These are phyloP conservation scores for Aspergillus transmontanensis DNA, from an alignment of 2,329 filamentous ascomycete genomes.

Conservation along the genomic window DNA sequence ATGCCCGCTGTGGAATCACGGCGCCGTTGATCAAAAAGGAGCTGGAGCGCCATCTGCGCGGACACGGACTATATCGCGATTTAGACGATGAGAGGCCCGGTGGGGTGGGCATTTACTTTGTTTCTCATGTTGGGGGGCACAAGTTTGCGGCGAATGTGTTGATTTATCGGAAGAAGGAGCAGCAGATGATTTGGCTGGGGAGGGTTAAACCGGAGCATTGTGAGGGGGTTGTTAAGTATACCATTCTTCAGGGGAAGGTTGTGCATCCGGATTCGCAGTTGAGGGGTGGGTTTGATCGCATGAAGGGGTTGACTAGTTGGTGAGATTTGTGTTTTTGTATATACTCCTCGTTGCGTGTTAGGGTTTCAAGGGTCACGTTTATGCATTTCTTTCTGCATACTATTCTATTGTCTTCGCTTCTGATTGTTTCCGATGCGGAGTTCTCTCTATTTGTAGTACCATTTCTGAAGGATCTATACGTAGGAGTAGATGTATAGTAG, in stretches of 20 bases:
- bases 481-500: not conserved
- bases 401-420: too few relatives aligned
- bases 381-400: not conserved
- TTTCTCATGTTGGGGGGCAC: conserved; percentile 89
- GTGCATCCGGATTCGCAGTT: conserved; percentile 81
- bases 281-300: conserved; percentile 79
- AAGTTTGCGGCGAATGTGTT: conserved; percentile 92
- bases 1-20: conserved; percentile 87
- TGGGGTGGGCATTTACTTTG: conserved; percentile 87
- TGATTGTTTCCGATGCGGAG: too few relatives aligned
- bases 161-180: conserved; percentile 67
- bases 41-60: conserved; percentile 79
- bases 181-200: conserved; percentile 75
- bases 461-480: not conserved
- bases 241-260: conserved; percentile 83
- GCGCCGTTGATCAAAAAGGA: conserved; percentile 80
- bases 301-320: conserved; percentile 70
- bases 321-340: conserved; percentile 9
- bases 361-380: not conserved
- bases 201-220: conserved; percentile 80
- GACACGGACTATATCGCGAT: conserved; percentile 77
- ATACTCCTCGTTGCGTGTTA: too few relatives aligned
- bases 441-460: not conserved
- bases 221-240: conserved; percentile 84
- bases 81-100: conserved; percentile 79